phyloP scores from a whole-genome alignment of 495 filamentous ascomycete species.

The Geopyxis carbonaria region DNA sequence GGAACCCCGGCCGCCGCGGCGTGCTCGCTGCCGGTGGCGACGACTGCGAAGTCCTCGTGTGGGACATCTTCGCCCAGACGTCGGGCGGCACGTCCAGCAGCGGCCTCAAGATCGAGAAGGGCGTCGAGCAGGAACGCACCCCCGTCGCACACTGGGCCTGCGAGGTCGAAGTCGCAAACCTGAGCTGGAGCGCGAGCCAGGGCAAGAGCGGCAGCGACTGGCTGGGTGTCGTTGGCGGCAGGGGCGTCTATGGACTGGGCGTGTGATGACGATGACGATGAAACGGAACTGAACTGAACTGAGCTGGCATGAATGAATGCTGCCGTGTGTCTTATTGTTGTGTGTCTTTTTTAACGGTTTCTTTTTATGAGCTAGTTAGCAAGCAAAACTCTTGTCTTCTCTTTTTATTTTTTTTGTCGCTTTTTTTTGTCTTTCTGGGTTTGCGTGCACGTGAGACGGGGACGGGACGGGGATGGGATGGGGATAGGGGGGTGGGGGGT shows the following conservation, averaged over 20 bases:
- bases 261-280: too few relatives aligned
- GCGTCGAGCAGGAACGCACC: conserved; percentile 41
- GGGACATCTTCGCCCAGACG: conserved; percentile 67
- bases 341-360: too few relatives aligned
- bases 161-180: conserved; percentile 88
- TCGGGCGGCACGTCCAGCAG: conserved; percentile 37
- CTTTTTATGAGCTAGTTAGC: too few relatives aligned
- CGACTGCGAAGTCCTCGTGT: conserved; percentile 76
- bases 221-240: conserved; percentile 81
- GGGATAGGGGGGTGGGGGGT: too few relatives aligned
- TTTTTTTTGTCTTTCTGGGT: too few relatives aligned
- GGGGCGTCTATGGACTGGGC: conserved; percentile 80
- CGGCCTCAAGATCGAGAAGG: conserved; percentile 31
- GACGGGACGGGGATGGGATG: too few relatives aligned
- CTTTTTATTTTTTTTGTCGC: too few relatives aligned
- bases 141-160: conserved; percentile 82
- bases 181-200: conserved; percentile 83
- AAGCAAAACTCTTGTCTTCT: too few relatives aligned
- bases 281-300: too few relatives aligned
- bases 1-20: conserved; percentile 75
- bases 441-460: too few relatives aligned
- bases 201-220: conserved; percentile 61
- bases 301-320: too few relatives aligned
- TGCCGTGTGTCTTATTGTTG: too few relatives aligned
- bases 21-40: conserved; percentile 84